Conservation (phyloP, 228 moss, liverwort and hornwort genomes). For the Sphagnum magellanicum region DNA sequence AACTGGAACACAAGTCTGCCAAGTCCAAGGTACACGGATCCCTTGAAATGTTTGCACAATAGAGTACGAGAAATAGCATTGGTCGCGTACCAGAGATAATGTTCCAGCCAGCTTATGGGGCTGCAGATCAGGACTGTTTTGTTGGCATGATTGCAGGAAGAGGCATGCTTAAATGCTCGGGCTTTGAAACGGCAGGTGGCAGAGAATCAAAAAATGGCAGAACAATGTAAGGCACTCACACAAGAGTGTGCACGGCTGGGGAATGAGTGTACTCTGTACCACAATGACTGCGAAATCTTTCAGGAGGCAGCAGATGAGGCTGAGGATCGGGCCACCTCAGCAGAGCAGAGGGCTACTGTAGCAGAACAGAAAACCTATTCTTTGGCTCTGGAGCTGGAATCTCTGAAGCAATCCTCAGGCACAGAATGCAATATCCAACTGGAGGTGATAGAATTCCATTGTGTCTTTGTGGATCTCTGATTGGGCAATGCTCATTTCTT, state of each 20-base stretch:
- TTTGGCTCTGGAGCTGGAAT: conserved; percentile 55
- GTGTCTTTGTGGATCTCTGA: too few species aligned
- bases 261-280: conserved; percentile 73
- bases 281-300: conserved; percentile 86
- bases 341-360: conserved; percentile 63
- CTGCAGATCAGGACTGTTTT: too few species aligned
- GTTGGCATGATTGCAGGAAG: conserved; percentile 40
- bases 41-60: too few species aligned
- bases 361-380: conserved; percentile 47
- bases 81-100: too few species aligned
- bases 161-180: conserved; percentile 76
- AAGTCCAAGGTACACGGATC: conserved; percentile 59
- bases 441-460: conserved; percentile 24
- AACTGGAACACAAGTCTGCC: conserved; percentile 56
- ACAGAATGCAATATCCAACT: conserved; percentile 24
- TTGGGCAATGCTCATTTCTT: too few species aligned
- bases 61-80: too few species aligned
- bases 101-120: too few species aligned
- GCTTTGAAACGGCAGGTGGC: conserved; percentile 79
- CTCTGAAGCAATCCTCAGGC: conserved; percentile 35
- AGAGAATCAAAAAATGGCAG: conserved; percentile 71
- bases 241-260: conserved; percentile 59
- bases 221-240: conserved; percentile 49
- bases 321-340: conserved; percentile 82
- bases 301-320: conserved; percentile 96